Conservation (phyloP, 176 grass and related monocot genomes). For the Phoenix dactylifera region DNA sequence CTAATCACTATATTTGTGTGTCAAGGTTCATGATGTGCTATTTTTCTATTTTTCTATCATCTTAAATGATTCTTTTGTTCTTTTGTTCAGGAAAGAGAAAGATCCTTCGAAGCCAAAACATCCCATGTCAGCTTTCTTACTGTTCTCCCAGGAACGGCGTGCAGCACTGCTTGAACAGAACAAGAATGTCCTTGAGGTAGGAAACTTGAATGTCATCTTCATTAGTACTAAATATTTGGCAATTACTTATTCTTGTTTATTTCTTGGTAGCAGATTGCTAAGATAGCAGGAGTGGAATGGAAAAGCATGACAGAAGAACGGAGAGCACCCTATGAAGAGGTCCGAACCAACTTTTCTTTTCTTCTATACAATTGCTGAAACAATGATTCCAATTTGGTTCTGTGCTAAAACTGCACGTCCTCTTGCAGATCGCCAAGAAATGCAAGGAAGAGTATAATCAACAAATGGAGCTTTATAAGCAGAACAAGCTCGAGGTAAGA, state of each 20-base stretch:
- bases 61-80: not conserved
- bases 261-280: constrained; percentile 38
- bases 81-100: constrained; percentile 53
- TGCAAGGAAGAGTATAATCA: constrained; percentile 52
- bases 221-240: not conserved
- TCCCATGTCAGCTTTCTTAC: constrained; percentile 70
- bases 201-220: not conserved
- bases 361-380: too few species aligned
- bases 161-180: constrained; percentile 33
- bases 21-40: too few species aligned
- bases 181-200: constrained; percentile 65
- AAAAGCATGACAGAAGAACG: constrained; percentile 53
- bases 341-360: not conserved
- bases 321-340: constrained; percentile 56
- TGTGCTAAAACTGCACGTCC: not conserved
- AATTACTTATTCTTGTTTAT: constrained; percentile 6
- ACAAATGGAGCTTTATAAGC: constrained; percentile 69
- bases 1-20: too few species aligned
- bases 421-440: constrained; percentile 38
- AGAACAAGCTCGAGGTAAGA: constrained; percentile 55
- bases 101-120: constrained; percentile 80
- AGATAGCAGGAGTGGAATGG: constrained; percentile 83
- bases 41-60: not conserved
- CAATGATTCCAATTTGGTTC: too few species aligned
- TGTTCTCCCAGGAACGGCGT: constrained; percentile 64